Percentiles rank a stretch among this genome's conserved stretches.
These are phyloP conservation scores for Pezicula carpinea DNA, from an alignment of 2,329 filamentous ascomycete species.

Conservation along the genomic window DNA sequence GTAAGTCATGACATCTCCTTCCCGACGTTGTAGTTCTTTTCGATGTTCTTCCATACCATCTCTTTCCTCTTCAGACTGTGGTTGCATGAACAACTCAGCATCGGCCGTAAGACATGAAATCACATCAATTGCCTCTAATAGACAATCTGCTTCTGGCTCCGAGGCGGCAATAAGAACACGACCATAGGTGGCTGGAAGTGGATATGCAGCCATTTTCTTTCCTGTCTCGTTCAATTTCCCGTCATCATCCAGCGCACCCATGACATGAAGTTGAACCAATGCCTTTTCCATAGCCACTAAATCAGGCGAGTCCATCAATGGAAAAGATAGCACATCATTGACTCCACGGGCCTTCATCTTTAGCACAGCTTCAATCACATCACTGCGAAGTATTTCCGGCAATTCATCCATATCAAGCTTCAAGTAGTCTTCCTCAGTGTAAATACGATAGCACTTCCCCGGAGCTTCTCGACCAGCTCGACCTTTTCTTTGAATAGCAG, in stretches of 20 bases:
- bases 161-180: slow-evolving; percentile 79
- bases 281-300: slow-evolving; percentile 76
- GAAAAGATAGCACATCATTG: slow-evolving; percentile 75
- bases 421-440: slow-evolving; percentile 74
- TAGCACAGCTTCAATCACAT: slow-evolving; percentile 78
- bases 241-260: slow-evolving; percentile 69
- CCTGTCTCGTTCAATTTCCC: slow-evolving; percentile 73
- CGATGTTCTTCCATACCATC: slow-evolving; percentile 50
- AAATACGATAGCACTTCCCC: slow-evolving; percentile 85
- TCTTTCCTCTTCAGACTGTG: slow-evolving; percentile 51
- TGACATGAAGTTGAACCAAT: slow-evolving; percentile 70
- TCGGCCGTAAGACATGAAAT: slow-evolving; percentile 60
- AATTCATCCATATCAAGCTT: slow-evolving; percentile 67
- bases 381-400: slow-evolving; percentile 87
- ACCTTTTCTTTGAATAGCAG: slow-evolving; percentile 85
- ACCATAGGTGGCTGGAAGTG: slow-evolving; percentile 75
- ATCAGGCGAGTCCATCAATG: slow-evolving; percentile 78
- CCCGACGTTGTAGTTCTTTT: slow-evolving; percentile 54
- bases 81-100: slow-evolving; percentile 57
- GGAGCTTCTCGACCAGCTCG: slow-evolving; percentile 89
- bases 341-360: slow-evolving; percentile 93
- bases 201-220: slow-evolving; percentile 73
- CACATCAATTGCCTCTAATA: slow-evolving; percentile 82
- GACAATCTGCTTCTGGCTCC: slow-evolving; percentile 63
- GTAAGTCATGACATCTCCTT: slow-evolving; percentile 62